Evolutionary conservation across 164 flowering plant species (phyloP), one percentile per base, ranked within the genome.

Genomic region (Brasenia schreberi): DNA sequence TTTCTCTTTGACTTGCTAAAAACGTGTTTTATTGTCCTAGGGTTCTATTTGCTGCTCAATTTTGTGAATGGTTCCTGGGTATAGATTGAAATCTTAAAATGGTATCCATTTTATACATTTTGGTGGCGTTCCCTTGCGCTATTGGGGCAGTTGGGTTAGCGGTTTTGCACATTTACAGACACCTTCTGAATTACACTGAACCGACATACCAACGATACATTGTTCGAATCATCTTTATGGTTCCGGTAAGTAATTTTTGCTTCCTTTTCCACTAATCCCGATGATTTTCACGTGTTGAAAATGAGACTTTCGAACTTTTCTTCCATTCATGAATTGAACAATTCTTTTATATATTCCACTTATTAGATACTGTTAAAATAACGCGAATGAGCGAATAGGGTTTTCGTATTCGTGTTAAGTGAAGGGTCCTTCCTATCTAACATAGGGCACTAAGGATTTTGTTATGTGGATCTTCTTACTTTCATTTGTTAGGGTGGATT

Each of bases 141-240:
- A 69, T 70, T 58, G 97, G 90, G 65, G 95, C 99, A 16, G 82
- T 86, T 71, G 77, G 72, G 7, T 69, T 94, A 77, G 97, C 99
- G 7, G 42, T 88, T n/a, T 63, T 78, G 43, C 99, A 94, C 71
- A 91, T 94, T 23, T 87, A 94, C 75, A 78, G 85, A 70, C 99
- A 94, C 71, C 89, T 94, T n/a, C 56, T 83, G 82, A 94, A 94
- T 75, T 91, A 94, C 70, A 92, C 97, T 0, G 99, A 94, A 67
- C 97, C 96, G 18, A 88, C 92, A 66, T 94, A 85, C 74, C 99
- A 94, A 86, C 83, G 99, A 69, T 94, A 76, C 73, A 92, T 94
- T 14, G 99, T 94, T 59, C 93, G 99, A 18, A 94, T 94, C 73
- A 83, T 94, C 72, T 92, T 91, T 69, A 94, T 89, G 99, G 97